Conservation (phyloP, 2,329 filamentous ascomycete genomes). For the Arthrobotrys pseudoclavata region DNA sequence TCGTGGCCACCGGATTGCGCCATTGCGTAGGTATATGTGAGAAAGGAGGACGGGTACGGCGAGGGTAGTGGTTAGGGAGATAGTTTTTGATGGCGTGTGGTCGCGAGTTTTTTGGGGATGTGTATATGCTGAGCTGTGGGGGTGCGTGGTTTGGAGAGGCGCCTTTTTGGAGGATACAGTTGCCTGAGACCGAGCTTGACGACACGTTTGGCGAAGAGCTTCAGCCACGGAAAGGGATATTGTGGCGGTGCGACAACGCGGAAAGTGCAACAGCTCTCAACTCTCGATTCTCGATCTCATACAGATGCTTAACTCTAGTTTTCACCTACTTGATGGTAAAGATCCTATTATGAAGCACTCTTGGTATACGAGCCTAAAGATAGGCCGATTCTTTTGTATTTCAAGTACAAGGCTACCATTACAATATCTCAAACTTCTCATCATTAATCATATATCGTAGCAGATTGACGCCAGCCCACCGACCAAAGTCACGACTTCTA, state of each 20-base stretch:
- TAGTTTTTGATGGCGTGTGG: neutral
- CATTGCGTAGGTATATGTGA: conserved; percentile 46
- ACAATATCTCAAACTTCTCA: neutral
- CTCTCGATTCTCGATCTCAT: neutral
- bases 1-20: conserved; percentile 59
- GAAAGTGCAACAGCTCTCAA: conserved; percentile 43
- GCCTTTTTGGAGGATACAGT: conserved; percentile 50
- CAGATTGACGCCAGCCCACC: too few relatives aligned
- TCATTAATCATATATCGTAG: neutral
- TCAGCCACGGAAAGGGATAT: conserved; percentile 27
- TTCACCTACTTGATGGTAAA: too few relatives aligned
- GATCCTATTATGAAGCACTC: neutral
- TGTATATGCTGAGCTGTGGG: conserved; percentile 15
- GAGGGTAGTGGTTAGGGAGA: neutral
- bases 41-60: neutral
- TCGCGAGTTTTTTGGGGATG: conserved; percentile 11
- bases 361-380: neutral
- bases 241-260: conserved; percentile 52
- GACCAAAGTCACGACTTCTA: neutral
- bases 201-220: conserved; percentile 59
- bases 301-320: too few relatives aligned
- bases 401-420: neutral
- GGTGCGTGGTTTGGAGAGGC: conserved; percentile 16
- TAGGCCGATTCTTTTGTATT: neutral
- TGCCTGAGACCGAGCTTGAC: conserved; percentile 51